Percentiles rank a stretch among this genome's conserved stretches.
Conservation (phyloP, 1,139 yeast species). For the Suhomyces atakaporum region DNA sequence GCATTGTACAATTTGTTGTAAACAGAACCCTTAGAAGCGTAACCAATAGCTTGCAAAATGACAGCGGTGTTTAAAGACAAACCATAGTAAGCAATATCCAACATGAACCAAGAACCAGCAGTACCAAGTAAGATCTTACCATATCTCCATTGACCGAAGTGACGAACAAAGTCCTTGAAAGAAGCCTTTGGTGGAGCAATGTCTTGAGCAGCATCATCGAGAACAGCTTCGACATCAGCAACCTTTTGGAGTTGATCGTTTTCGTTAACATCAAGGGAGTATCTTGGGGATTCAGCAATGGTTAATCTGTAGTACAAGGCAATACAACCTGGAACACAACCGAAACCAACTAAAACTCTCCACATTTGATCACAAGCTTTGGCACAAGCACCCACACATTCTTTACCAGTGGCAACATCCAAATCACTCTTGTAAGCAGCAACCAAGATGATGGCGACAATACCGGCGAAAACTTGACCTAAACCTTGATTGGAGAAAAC, state of each 20-base stretch:
- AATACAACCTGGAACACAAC: constrained; percentile 81
- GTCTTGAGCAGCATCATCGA: constrained; percentile 49
- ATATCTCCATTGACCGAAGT: constrained; percentile 87
- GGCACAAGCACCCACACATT: constrained; percentile 65
- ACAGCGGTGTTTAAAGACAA: constrained; percentile 76
- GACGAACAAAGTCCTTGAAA: constrained; percentile 59
- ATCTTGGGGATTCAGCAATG: constrained; percentile 92
- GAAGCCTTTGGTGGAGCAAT: constrained; percentile 61
- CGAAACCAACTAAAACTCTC: constrained; percentile 86
- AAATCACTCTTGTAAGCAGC: constrained; percentile 69
- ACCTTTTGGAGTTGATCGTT: constrained; percentile 61
- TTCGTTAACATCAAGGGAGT: constrained; percentile 69
- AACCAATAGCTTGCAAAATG: constrained; percentile 84
- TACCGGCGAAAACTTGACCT: constrained; percentile 87
- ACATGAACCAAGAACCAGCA: constrained; percentile 94
- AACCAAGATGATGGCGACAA: constrained; percentile 70
- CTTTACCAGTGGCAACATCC: constrained; percentile 51
- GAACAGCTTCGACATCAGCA: constrained; percentile 55
- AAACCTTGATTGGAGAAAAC: constrained; percentile 92
- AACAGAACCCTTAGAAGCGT: constrained; percentile 54
- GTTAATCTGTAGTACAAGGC: constrained; percentile 89
- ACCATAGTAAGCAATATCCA: constrained; percentile 96
- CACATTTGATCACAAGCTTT: constrained; percentile 90
- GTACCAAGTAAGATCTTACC: constrained; percentile 87
- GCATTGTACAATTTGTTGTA: constrained; percentile 68